Evolutionary conservation across 345 rosid genomes (phyloP), one percentile per base, ranked within the genome.

Genomic region (Ceriops zippeliana): DNA sequence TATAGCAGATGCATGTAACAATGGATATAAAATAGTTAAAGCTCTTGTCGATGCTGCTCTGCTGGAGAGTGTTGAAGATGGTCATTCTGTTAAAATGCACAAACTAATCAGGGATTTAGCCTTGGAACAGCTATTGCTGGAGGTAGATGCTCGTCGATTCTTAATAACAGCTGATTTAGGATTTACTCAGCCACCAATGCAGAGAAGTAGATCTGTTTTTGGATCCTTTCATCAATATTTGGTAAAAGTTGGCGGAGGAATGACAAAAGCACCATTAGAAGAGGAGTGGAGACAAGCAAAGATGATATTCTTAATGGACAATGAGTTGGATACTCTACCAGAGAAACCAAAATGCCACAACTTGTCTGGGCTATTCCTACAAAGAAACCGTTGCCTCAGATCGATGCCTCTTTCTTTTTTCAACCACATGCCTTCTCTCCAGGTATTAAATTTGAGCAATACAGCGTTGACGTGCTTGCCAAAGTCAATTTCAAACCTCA

Each of bases 381-480:
- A 76, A 47, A 67, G 72, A 20, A 76, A 76, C 30, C 42, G 13
- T 66, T 54, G 42, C 20, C 72, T 71, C 38, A 70, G 65, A 56
- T 63, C 35, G 9, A 8, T 76, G 34, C 79, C 79, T 3, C 7
- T 5, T 5, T 67, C 61, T 26, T 76, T 76, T 65, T 76, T 76
- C 38, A 52, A 62, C 15, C 3, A 0, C 34, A 76, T 76, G 79
- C 54, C 56, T 32, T 26, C 58, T 28, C 75, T 76, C 46, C 27
- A 67, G 65, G 24, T 71, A 0, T 42, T 76, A 52, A 71, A 71
- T 69, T 17, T 75, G 31, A 70, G 75, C 22, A 67, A 57, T 27
- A 66, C 79, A 21, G 67, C 70, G 46, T 47, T 76, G 60, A 70
- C 72, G 16, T 60, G 31, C 31, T 54, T 76, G 75, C 75, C 79